A percentile compares a stretch with the other conserved stretches of the same genome.
Evolutionary conservation across 805 yeast species (phyloP).

Genomic region (Priceomyces melissophilus): DNA sequence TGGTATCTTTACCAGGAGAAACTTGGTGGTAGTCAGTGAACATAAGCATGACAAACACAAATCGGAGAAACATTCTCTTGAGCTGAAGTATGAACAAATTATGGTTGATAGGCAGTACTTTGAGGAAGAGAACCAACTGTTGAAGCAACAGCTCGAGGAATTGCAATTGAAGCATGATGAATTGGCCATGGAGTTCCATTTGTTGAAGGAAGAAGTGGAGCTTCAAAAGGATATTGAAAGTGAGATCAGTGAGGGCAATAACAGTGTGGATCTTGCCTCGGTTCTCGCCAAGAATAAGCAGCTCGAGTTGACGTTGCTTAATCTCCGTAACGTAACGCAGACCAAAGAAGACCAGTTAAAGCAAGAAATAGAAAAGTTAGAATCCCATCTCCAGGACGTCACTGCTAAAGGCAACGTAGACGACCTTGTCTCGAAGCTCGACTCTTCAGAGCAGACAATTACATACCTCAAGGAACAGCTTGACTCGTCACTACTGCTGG

Average conservation of each 20-base stretch:
- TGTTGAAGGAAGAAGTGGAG: conserved; percentile 34
- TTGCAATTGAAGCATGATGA: conserved; percentile 27
- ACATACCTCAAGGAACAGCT: conserved; percentile 26
- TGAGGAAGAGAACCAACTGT: conserved; percentile 26
- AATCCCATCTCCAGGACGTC: too few species aligned
- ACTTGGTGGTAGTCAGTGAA: conserved; percentile 15
- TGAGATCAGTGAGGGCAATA: conserved; percentile 19
- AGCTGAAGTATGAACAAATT: conserved; percentile 25
- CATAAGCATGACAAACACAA: conserved; percentile 16
- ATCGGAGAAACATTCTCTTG: conserved; percentile 15
- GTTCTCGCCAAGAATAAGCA: conserved; percentile 31
- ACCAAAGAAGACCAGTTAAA: conserved; percentile 22
- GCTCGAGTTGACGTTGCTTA: conserved; percentile 41
- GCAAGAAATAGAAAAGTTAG: conserved; percentile 12
- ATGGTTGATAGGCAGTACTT: conserved; percentile 45
- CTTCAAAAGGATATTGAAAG: conserved; percentile 34
- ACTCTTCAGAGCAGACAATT: conserved; percentile 23
- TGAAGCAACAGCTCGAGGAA: conserved; percentile 20
- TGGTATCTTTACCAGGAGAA: conserved; percentile 52
- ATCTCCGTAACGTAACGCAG: conserved; percentile 24
- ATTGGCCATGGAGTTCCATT: conserved; percentile 26
- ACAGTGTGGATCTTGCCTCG: conserved; percentile 15
- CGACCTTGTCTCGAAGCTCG: conserved; percentile 5
- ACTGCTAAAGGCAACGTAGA: neutral
- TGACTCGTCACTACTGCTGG: conserved; percentile 34